Evolutionary conservation across 495 filamentous ascomycete species (phyloP).

Genomic region (Aspergillus nidulans): DNA sequence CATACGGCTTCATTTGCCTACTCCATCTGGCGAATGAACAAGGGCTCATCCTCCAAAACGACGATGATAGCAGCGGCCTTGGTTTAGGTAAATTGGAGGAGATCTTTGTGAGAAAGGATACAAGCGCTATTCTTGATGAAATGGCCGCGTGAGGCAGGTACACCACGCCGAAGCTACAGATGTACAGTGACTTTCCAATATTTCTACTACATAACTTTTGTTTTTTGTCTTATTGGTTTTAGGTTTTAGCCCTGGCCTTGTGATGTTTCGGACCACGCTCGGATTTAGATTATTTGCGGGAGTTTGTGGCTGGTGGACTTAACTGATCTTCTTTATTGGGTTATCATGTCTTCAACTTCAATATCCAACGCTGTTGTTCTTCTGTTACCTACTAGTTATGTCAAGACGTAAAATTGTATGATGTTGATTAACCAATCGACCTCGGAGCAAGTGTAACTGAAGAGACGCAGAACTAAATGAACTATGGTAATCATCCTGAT

Average conservation of each 20-base stretch:
- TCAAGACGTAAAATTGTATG: too few species aligned
- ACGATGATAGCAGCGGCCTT: conserved; percentile 29
- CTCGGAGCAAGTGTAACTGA: too few species aligned
- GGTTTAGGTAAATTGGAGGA: conserved; percentile 36
- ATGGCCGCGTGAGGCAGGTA: conserved; percentile 23
- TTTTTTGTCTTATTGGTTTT: not conserved
- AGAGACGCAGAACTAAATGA: not conserved
- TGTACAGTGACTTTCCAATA: conserved; percentile 21
- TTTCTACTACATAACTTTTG: too few species aligned
- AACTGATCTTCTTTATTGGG: not conserved
- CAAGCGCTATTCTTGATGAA: conserved; percentile 39
- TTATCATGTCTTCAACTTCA: not conserved
- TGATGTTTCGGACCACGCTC: conserved; percentile 6
- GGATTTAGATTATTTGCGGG: conserved; percentile 18
- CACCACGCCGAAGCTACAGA: not conserved
- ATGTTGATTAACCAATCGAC: too few species aligned
- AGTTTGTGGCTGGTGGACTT: conserved; percentile 21
- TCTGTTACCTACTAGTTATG: not conserved
- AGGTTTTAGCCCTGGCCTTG: not conserved
- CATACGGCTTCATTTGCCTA: conserved; percentile 94
- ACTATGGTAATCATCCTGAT: not conserved
- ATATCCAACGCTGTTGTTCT: not conserved
- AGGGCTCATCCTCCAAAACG: conserved; percentile 64
- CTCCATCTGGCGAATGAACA: conserved; percentile 97
- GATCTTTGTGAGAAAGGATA: conserved; percentile 40